Base-by-base conservation (phyloP, 345 rosid genomes). In the Ceriops tagal region DNA sequence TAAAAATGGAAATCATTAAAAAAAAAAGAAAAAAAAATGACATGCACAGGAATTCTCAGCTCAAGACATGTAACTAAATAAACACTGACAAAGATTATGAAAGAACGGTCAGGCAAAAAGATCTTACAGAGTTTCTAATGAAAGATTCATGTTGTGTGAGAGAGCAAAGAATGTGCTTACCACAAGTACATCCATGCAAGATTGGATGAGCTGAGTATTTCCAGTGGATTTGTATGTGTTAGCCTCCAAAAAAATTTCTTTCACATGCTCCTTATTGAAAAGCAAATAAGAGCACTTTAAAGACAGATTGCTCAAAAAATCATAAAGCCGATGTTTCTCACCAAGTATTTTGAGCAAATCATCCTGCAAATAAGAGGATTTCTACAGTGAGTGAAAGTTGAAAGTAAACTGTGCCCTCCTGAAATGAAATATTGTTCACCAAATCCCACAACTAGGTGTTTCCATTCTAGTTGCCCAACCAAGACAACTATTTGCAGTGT, bases 171-270 rank as follows among this genome's bases (percentile, higher is more conserved):
- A 59, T 58, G 74, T 73, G 69, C 80, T 77, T 89, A 95, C 99
- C 99, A 91, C 99, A 74, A 95, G 81, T 74, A 87, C 77, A 77
- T 87, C 86, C 97, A 95, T 83, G 88, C 93, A 95, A 68, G 99
- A 83, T 71, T 74, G 83, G 43, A 76, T 68, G 69, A 75, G 79
- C 65, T 58, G 80, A 22, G 59, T 69, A 76, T 86, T 84, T 80
- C 85, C 88, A 46, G 91, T 73, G 75, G 87, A 81, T 74, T 92
- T 95, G 74, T 88, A 86, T 22, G 62, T 69, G 46, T 81, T 65
- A 28, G 78, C 91, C 80, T 92, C 98, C 57, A 70, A 73, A 73
- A 95, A 74, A 72, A 95, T 76, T 77, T 84, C 97, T 82, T 85
- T 90, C 75, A 84, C 96, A 77, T 86, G 86, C 80, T 95, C 99